These are phyloP conservation scores for Thymus quinquecostatus DNA, from an alignment of 257 asterid species.

Conservation along the genomic window DNA sequence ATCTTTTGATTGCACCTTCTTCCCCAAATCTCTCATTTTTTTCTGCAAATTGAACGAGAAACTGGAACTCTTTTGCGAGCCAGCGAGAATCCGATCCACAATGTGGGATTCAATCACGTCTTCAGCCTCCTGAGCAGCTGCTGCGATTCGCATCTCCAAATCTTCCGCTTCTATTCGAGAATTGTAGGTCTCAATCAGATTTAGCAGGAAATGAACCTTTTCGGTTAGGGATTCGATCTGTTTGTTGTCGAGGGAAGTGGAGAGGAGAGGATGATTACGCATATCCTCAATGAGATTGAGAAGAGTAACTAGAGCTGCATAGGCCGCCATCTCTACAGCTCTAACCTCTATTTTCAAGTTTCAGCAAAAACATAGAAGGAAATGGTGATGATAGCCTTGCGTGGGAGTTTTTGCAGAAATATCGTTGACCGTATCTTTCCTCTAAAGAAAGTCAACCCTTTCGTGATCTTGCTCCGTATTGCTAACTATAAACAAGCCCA, in stretches of 20 bases:
- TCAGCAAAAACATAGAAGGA: too few species aligned
- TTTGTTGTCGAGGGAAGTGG: background rate
- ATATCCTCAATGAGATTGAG: background rate
- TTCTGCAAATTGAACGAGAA: background rate
- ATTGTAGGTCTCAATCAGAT: background rate
- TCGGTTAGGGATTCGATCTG: slow-evolving; percentile 3
- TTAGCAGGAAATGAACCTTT: background rate
- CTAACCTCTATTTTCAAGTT: too few species aligned
- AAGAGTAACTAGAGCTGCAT: slow-evolving; percentile 23
- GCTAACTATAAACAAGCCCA: too few species aligned
- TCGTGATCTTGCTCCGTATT: too few species aligned
- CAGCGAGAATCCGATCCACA: background rate
- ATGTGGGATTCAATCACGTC: background rate
- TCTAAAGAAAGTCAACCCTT: too few species aligned
- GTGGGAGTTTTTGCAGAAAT: too few species aligned
- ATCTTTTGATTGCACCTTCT: background rate
- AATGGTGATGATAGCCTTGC: too few species aligned
- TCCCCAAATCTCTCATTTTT: background rate
- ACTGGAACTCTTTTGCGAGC: background rate
- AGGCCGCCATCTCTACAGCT: slow-evolving; percentile 12
- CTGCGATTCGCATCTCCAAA: slow-evolving; percentile 11
- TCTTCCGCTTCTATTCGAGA: background rate
- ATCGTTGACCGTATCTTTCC: too few species aligned
- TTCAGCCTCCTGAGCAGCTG: background rate
- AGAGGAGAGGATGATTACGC: background rate